These are phyloP conservation scores for Castanospermum australe DNA, from an alignment of 306 rosid species.

Conservation along the genomic window DNA sequence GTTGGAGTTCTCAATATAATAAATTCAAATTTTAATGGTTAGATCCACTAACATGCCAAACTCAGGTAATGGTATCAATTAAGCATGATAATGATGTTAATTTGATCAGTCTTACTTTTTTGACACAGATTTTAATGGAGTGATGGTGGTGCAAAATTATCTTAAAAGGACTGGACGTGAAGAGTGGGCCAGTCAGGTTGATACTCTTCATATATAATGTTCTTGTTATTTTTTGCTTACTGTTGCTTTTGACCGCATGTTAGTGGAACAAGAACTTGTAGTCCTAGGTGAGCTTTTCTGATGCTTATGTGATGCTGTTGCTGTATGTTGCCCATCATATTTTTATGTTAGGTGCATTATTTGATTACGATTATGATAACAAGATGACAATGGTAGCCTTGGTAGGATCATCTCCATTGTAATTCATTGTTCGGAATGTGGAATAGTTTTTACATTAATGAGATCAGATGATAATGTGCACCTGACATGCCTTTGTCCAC, in stretches of 20 bases:
- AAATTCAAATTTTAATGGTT: background rate
- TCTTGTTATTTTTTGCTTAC: background rate
- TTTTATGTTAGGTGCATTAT: background rate
- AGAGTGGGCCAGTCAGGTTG: conserved; percentile 90
- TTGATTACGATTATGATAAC: background rate
- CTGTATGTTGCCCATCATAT: background rate
- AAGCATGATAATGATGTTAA: conserved; percentile 14
- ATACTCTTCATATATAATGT: conserved; percentile 28
- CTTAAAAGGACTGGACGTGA: conserved; percentile 75
- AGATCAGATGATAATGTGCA: background rate
- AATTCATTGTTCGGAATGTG: background rate
- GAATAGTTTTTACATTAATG: background rate
- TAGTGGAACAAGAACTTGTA: too few relatives aligned
- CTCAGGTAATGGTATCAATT: background rate
- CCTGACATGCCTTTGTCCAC: background rate
- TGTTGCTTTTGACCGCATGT: too few relatives aligned
- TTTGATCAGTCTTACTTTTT: conserved; percentile 21
- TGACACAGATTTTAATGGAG: conserved; percentile 94
- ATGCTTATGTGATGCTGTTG: too few relatives aligned
- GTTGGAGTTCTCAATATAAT: background rate
- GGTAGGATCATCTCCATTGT: background rate
- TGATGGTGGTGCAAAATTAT: conserved; percentile 81
- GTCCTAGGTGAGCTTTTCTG: too few relatives aligned
- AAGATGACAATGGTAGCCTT: background rate
- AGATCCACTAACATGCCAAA: background rate